These are phyloP conservation scores for Pyronema omphalodes DNA, from an alignment of 495 filamentous ascomycete genomes.

Conservation along the genomic window DNA sequence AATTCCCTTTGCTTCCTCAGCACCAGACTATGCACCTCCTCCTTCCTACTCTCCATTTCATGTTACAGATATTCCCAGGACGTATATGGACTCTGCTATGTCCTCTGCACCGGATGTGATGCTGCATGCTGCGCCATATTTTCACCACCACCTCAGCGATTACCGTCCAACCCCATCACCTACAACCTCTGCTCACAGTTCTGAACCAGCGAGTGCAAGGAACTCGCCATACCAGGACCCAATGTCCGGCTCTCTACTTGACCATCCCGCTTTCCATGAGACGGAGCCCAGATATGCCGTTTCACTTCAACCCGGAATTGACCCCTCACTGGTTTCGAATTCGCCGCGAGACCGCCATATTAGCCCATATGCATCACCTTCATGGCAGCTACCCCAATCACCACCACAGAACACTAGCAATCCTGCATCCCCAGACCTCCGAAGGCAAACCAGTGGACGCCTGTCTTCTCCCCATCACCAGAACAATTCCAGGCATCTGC, in stretches of 20 bases:
- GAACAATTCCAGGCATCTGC: slow-evolving; percentile 5
- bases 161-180: slow-evolving; percentile 19
- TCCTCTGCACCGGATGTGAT: slow-evolving; percentile 20
- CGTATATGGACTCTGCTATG: slow-evolving; percentile 9
- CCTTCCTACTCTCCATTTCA: slow-evolving; percentile 6
- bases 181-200: slow-evolving; percentile 18
- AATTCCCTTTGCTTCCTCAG: slow-evolving; percentile 8
- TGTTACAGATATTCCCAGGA: slow-evolving; percentile 9
- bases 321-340: slow-evolving; percentile 20
- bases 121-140: slow-evolving; percentile 17
- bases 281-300: not conserved
- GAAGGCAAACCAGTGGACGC: slow-evolving; percentile 9
- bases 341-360: slow-evolving; percentile 12
- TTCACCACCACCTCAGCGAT: slow-evolving; percentile 2
- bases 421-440: slow-evolving; percentile 16
- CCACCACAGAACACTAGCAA: slow-evolving; percentile 16
- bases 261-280: not conserved
- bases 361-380: slow-evolving; percentile 19
- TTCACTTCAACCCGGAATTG: slow-evolving; percentile 11
- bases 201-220: slow-evolving; percentile 15
- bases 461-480: not conserved
- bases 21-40: slow-evolving; percentile 11
- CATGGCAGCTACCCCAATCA: slow-evolving; percentile 16
- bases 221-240: not conserved
- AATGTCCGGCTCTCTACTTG: not conserved